A percentile compares a stretch with the other conserved stretches of the same genome.
Evolutionary conservation across 1,139 yeast species (phyloP).

Genomic region (Pichia sp.): DNA sequence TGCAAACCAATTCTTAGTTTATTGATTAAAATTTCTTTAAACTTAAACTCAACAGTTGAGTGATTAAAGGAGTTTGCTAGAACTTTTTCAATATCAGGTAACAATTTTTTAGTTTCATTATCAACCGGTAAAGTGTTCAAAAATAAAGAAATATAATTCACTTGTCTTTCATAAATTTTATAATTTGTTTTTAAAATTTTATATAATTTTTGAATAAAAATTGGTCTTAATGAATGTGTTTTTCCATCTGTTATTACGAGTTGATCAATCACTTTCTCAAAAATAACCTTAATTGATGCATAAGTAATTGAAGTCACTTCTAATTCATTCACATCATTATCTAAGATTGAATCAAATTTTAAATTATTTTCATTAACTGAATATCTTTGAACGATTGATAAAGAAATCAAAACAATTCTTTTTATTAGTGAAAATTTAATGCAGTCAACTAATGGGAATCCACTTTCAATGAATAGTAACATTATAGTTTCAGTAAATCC

Average conservation of each 20-base stretch:
- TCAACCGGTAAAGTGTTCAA: slow-evolving; percentile 15
- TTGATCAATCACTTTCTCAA: not conserved
- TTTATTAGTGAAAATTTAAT: slow-evolving; percentile 19
- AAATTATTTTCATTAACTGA: slow-evolving; percentile 14
- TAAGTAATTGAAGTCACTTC: not conserved
- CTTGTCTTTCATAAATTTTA: slow-evolving; percentile 17
- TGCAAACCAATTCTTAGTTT: not conserved
- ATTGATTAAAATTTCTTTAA: not conserved
- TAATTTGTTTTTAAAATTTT: slow-evolving; percentile 16
- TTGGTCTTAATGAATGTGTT: slow-evolving; percentile 5
- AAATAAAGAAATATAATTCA: slow-evolving; percentile 15
- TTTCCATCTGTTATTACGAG: slow-evolving; percentile 2
- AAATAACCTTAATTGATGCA: not conserved
- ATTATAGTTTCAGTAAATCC: slow-evolving; percentile 37
- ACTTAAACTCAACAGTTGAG: not conserved
- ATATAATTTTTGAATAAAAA: slow-evolving; percentile 12
- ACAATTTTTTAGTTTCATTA: not conserved
- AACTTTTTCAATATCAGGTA: slow-evolving; percentile 10
- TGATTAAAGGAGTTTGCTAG: not conserved
- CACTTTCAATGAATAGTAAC: slow-evolving; percentile 39
- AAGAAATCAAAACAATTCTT: slow-evolving; percentile 15
- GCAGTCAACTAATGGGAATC: slow-evolving; percentile 33
- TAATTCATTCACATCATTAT: slow-evolving; percentile 7
- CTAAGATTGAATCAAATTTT: slow-evolving; percentile 18
- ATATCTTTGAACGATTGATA: slow-evolving; percentile 21